These are phyloP conservation scores for Mycena pura DNA, from an alignment of 768 basidiomycete genomes.

Conservation along the genomic window DNA sequence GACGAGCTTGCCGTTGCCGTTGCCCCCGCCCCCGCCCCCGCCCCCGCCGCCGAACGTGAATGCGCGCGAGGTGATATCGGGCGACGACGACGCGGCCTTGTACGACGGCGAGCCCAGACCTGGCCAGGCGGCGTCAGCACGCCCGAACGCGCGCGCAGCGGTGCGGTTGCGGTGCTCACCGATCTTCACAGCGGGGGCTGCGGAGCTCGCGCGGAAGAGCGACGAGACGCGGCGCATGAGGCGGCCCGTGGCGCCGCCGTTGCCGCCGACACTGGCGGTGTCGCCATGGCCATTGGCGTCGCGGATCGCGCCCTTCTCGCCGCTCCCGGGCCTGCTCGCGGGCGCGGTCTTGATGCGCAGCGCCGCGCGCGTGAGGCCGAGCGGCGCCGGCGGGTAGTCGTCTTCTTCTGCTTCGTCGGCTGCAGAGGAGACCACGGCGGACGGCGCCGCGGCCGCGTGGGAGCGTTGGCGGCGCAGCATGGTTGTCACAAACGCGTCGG, in stretches of 20 bases:
- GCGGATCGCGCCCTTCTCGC: background rate
- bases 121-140: background rate
- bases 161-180: no score
- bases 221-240: slow-evolving; percentile 18
- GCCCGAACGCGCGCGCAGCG: no score
- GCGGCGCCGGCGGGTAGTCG: slow-evolving; percentile 47
- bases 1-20: slow-evolving; percentile 2
- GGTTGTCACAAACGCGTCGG: no score
- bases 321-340: background rate
- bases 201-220: slow-evolving; percentile 7
- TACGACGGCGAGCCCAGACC: no score
- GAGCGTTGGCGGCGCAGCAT: slow-evolving; percentile 14
- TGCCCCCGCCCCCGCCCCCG: no score
- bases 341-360: slow-evolving; percentile 25
- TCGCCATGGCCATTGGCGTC: background rate
- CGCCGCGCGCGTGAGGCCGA: slow-evolving; percentile 16
- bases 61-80: background rate
- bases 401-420: slow-evolving; percentile 40
- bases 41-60: background rate
- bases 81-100: slow-evolving; percentile 9
- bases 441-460: background rate
- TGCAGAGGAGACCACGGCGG: background rate
- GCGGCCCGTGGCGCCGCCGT: background rate
- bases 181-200: background rate
- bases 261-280: background rate